Base-by-base conservation (phyloP, 2,329 filamentous ascomycete species). In the Fusarium sp. region DNA sequence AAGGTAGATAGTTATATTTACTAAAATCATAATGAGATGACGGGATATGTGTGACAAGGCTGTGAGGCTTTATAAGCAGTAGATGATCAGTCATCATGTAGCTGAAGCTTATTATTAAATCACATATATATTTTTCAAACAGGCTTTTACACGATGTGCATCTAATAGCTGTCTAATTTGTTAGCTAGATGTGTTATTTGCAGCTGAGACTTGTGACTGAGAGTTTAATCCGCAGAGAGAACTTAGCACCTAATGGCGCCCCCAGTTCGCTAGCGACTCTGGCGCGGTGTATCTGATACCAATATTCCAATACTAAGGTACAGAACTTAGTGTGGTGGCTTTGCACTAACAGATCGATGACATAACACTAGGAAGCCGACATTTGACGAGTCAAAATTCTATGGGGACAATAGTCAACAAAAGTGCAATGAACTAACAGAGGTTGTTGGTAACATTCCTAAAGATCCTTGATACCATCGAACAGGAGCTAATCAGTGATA, bases 81-180 rank as follows among this genome's bases (percentile, higher is more conserved):
- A 24, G 5, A 32, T 18, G 0, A 0, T 10, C 1, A 3, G 9
- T 6, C 4, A n/a, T 14, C 2, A 10, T 18, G 22, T 11, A 18
- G 12, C 1, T 32, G 7, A 7, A n/a, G 7, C 3, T 3, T n/a
- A 17, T 30, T 13, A 3, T n/a, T 6, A 22, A 48, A 22, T n/a
- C 4, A n/a, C 3, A n/a, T 9, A 0, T 30, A 2, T 22, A 4
- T 9, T n/a, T 30, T 5, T 15, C 14, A 4, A 48, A 13, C 7
- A 5, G 20, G 10, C 26, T n/a, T 4, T 12, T 17, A 17, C 6
- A 5, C 14, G 20, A 48, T n/a, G 5, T 1, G 20, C 6, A 48
- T 13, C 13, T 5, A 34, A 17, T 34, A 32, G 6, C 32, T 32
- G 32, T 32, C 32, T 8, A 0, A 32, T 6, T 32, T 32, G 32